Conservation (phyloP, 257 asterid genomes). For the Cruciata laevipes region DNA sequence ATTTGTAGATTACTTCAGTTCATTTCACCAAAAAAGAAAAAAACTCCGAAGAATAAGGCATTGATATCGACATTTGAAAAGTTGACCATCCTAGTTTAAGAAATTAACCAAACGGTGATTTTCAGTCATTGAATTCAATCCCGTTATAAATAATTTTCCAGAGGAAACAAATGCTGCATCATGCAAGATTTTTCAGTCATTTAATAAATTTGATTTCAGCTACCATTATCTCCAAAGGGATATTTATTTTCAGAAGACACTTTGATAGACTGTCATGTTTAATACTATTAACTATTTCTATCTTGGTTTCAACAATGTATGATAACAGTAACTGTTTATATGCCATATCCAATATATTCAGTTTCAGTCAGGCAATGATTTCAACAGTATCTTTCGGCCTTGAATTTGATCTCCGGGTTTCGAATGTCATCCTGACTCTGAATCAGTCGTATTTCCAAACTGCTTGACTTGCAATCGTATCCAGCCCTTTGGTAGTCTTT, state of each 20-base stretch:
- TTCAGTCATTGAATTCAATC: background rate
- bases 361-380: background rate
- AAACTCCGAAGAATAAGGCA: too few species aligned
- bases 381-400: constrained; percentile 59
- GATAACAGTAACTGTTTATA: background rate
- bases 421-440: constrained; percentile 89
- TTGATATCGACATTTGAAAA: too few species aligned
- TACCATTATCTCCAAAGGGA: too few species aligned
- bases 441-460: constrained; percentile 88
- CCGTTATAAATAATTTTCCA: background rate
- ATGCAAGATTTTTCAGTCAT: too few species aligned
- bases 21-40: too few species aligned
- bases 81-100: too few species aligned
- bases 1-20: too few species aligned
- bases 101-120: too few species aligned
- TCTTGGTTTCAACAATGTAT: background rate
- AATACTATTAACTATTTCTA: too few species aligned
- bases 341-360: background rate
- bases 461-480: constrained; percentile 70
- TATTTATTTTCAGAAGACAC: background rate
- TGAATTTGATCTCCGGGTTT: constrained; percentile 76
- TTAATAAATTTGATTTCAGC: too few species aligned
- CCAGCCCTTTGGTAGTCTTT: constrained; percentile 71
- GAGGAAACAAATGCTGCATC: background rate
- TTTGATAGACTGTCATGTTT: background rate